A percentile compares a stretch with the other conserved stretches of the same genome.
Conservation (phyloP, 2,329 filamentous ascomycete species). For the Talaromyces marneffei region DNA sequence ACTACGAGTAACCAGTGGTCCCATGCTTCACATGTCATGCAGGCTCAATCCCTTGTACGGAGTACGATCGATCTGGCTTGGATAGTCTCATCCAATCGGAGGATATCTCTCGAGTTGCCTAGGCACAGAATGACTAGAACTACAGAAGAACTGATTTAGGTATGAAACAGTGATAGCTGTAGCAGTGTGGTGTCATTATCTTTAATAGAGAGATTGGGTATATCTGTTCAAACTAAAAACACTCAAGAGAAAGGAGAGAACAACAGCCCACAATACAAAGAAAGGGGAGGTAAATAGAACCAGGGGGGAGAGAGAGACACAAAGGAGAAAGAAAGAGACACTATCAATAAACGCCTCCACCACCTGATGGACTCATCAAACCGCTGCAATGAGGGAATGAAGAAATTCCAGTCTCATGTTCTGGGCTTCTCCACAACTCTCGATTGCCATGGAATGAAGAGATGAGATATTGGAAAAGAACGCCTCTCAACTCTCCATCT, state of each 20-base stretch:
- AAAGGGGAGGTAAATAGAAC: background rate
- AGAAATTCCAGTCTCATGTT: background rate
- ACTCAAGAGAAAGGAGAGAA: background rate
- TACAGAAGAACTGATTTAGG: background rate
- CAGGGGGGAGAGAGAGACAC: background rate
- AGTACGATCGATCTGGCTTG: background rate
- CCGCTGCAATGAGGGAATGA: background rate
- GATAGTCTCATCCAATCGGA: background rate
- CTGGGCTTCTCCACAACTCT: background rate
- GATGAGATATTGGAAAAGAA: background rate
- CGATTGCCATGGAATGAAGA: background rate
- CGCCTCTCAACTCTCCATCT: background rate
- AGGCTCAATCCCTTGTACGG: background rate
- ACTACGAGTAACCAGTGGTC: too few species aligned
- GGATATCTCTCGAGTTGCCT: background rate
- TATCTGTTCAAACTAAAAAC: conserved; percentile 9
- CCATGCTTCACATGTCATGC: background rate
- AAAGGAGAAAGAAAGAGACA: background rate
- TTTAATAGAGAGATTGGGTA: conserved; percentile 10
- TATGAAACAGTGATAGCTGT: background rate
- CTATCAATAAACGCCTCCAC: conserved; percentile 8
- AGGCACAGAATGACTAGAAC: background rate
- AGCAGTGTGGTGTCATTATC: conserved; percentile 10
- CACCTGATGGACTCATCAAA: background rate
- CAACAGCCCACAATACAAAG: conserved; percentile 4